phyloP scores from a whole-genome alignment of 2,329 filamentous ascomycete genomes.

The Cercospora sesami region DNA sequence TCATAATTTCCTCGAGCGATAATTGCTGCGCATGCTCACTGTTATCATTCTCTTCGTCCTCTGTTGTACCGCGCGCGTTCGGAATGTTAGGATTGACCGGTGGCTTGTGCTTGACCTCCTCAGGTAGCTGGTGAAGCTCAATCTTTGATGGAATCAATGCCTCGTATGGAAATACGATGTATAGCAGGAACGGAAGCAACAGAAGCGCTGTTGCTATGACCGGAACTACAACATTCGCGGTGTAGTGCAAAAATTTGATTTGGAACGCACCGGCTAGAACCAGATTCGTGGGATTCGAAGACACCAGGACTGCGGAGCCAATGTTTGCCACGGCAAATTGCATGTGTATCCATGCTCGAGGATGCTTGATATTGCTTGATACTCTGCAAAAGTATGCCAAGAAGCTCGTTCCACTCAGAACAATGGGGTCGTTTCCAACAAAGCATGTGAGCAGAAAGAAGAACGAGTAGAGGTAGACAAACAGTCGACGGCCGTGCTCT shows the following conservation, averaged over 20 bases:
- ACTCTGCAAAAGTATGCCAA: conserved; percentile 76
- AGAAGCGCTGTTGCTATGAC: conserved; percentile 67
- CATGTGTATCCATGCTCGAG: conserved; percentile 70
- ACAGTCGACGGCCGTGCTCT: conserved; percentile 65
- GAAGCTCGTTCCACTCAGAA: conserved; percentile 72
- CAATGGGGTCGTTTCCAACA: conserved; percentile 74
- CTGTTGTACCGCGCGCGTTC: conserved; percentile 57
- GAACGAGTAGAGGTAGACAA: conserved; percentile 72
- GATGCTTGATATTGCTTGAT: conserved; percentile 69
- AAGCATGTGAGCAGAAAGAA: conserved; percentile 68
- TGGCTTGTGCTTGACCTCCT: conserved; percentile 55
- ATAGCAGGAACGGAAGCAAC: conserved; percentile 69
- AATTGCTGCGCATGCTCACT: conserved; percentile 54
- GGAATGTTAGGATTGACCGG: conserved; percentile 75
- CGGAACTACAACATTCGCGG: conserved; percentile 75
- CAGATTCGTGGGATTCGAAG: conserved; percentile 75
- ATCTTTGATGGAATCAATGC: conserved; percentile 65
- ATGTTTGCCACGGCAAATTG: conserved; percentile 74
- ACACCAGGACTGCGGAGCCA: conserved; percentile 72
- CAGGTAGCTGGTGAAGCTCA: conserved; percentile 66
- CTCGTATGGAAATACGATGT: conserved; percentile 66
- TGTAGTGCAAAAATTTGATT: conserved; percentile 72
- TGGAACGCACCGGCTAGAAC: conserved; percentile 71
- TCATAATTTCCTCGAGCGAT: conserved; percentile 71
- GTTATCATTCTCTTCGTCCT: conserved; percentile 51